These are phyloP conservation scores for Turritis glabra DNA, from an alignment of 345 rosid genomes.

Conservation along the genomic window DNA sequence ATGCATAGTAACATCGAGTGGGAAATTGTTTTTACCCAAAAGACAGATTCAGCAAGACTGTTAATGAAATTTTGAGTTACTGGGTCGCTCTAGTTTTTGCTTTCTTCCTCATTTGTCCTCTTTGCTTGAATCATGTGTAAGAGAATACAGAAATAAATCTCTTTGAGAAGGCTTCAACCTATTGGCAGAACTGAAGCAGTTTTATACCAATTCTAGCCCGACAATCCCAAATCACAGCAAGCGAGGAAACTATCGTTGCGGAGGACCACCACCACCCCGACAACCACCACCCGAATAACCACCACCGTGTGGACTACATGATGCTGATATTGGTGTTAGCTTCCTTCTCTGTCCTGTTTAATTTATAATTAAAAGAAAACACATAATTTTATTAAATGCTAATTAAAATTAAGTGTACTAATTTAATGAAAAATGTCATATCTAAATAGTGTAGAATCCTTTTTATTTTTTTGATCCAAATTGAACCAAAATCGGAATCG, in stretches of 20 bases:
- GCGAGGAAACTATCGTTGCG: background rate
- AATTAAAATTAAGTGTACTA: background rate
- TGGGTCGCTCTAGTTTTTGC: background rate
- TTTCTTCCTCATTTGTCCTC: background rate
- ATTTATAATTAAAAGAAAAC: background rate
- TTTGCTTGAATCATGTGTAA: background rate
- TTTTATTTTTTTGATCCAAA: background rate
- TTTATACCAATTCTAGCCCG: too few species aligned
- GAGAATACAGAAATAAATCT: too few species aligned
- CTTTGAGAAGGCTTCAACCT: too few species aligned
- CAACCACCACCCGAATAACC: background rate
- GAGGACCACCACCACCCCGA: background rate
- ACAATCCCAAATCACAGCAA: background rate
- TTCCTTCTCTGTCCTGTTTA: background rate
- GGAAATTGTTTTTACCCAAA: conserved; percentile 17
- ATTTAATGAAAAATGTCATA: too few species aligned
- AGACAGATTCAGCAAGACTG: background rate
- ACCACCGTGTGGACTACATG: background rate
- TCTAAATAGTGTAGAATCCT: background rate
- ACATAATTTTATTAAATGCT: background rate
- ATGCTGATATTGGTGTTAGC: background rate
- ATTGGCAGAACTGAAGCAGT: too few species aligned
- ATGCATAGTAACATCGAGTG: conserved; percentile 21
- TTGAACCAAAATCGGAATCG: background rate
- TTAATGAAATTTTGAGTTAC: conserved; percentile 28